Conservation (phyloP, 2,329 filamentous ascomycete species). For the Verticillium albo-atrum region DNA sequence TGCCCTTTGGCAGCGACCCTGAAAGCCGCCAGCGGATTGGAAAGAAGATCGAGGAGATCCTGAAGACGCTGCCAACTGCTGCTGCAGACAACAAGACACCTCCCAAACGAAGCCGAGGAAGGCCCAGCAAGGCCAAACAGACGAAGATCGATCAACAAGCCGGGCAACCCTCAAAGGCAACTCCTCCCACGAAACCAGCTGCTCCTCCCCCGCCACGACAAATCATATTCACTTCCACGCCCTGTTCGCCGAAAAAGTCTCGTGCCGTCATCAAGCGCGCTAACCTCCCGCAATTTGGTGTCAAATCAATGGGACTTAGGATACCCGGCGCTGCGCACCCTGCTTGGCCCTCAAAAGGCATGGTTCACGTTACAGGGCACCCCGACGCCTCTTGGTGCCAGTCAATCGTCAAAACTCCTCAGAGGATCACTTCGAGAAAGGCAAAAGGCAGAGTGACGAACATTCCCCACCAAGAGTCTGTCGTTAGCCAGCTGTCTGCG, state of each 20-base stretch:
- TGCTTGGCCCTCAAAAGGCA: slow-evolving; percentile 66
- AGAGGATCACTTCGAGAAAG: slow-evolving; percentile 31
- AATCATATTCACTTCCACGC: slow-evolving; percentile 46
- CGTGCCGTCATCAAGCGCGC: slow-evolving; percentile 23
- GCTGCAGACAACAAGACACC: slow-evolving; percentile 17
- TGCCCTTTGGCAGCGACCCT: slow-evolving; percentile 24
- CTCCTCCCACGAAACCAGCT: slow-evolving; percentile 28
- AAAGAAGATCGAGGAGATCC: slow-evolving; percentile 58
- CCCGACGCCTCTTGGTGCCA: background rate
- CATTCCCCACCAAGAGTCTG: slow-evolving; percentile 35
- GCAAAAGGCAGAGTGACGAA: slow-evolving; percentile 44
- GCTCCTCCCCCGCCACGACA: background rate
- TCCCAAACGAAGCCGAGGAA: slow-evolving; percentile 10
- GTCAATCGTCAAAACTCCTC: background rate
- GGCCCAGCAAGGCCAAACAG: slow-evolving; percentile 18
- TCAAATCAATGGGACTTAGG: slow-evolving; percentile 43
- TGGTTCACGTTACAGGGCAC: slow-evolving; percentile 57
- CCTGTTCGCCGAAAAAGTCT: slow-evolving; percentile 43
- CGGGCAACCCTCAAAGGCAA: slow-evolving; percentile 24
- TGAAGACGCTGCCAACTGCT: slow-evolving; percentile 25
- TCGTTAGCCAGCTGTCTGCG: slow-evolving; percentile 28
- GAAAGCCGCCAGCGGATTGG: slow-evolving; percentile 45
- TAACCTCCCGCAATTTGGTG: slow-evolving; percentile 37
- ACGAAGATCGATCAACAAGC: background rate
- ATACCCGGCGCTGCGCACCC: slow-evolving; percentile 63